Conservation (phyloP, 2,329 filamentous ascomycete species). For the Aspergillus neotritici region DNA sequence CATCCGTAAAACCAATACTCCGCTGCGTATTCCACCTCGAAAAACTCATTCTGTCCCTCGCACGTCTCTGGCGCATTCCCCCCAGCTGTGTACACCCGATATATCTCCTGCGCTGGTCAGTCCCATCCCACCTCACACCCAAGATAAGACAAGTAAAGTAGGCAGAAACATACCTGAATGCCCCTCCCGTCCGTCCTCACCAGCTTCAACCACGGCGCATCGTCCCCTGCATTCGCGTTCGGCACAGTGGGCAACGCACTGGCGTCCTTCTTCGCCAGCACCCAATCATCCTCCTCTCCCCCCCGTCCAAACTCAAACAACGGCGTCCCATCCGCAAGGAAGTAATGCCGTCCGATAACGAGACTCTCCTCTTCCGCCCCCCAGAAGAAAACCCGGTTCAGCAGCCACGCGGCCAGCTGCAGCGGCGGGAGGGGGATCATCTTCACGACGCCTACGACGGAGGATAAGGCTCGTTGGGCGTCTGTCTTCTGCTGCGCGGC, state of each 20-base stretch:
- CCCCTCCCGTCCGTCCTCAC: constrained; percentile 21
- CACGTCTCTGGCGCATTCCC: constrained; percentile 34
- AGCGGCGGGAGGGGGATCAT: constrained; percentile 23
- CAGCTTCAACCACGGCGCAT: constrained; percentile 34
- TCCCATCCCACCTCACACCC: constrained; percentile 5
- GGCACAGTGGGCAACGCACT: constrained; percentile 23
- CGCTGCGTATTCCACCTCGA: constrained; percentile 37
- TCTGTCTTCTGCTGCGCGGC: constrained; percentile 13
- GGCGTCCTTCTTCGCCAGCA: constrained; percentile 22
- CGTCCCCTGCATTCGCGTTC: constrained; percentile 1
- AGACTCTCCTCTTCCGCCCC: constrained; percentile 13
- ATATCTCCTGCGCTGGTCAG: constrained; percentile 41
- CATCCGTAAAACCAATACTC: constrained; percentile 42
- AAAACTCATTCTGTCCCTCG: constrained; percentile 22
- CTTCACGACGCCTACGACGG: constrained; percentile 20
- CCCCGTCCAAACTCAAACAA: constrained; percentile 29
- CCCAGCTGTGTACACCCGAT: constrained; percentile 36
- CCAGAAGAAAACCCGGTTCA: constrained; percentile 10
- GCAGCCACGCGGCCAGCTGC: constrained; percentile 18
- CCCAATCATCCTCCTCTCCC: constrained; percentile 19
- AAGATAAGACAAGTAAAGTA: background rate
- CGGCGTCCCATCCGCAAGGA: constrained; percentile 21
- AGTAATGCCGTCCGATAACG: constrained; percentile 36
- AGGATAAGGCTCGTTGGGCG: constrained; percentile 23
- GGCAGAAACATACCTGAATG: constrained; percentile 23